Conservation (phyloP, 768 basidiomycete genomes). For the Leccinum ochraceum region DNA sequence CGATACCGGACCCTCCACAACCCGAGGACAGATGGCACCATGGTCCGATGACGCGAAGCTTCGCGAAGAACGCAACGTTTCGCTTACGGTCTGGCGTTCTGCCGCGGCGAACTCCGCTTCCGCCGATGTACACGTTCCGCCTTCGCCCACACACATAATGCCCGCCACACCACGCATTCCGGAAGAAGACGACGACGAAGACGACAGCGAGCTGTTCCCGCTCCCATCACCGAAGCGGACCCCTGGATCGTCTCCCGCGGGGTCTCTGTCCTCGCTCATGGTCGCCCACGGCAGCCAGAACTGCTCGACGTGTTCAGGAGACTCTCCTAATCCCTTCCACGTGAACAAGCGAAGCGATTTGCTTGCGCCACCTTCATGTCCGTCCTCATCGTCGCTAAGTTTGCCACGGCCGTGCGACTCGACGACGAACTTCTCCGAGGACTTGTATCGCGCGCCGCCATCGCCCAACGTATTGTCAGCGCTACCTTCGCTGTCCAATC, state of each 20-base stretch:
- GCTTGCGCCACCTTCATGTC: slow-evolving; percentile 23
- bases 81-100: neutral
- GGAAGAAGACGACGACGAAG: slow-evolving; percentile 46
- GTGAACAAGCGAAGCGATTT: slow-evolving; percentile 8
- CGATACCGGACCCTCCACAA: slow-evolving; percentile 28
- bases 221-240: slow-evolving; percentile 60
- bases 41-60: slow-evolving; percentile 2
- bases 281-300: slow-evolving; percentile 4
- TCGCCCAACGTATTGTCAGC: slow-evolving; percentile 28
- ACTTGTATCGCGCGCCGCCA: slow-evolving; percentile 12
- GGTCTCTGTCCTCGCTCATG: slow-evolving; percentile 31
- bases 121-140: slow-evolving; percentile 1
- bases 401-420: slow-evolving; percentile 20
- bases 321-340: slow-evolving; percentile 2
- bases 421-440: slow-evolving; percentile 7
- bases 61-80: neutral
- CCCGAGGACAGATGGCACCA: neutral
- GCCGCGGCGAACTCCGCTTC: neutral
- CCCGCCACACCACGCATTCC: slow-evolving; percentile 30
- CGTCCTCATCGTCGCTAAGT: slow-evolving; percentile 31
- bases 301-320: slow-evolving; percentile 21
- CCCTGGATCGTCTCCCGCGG: slow-evolving; percentile 41
- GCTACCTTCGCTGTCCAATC: slow-evolving; percentile 26
- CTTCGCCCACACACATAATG: slow-evolving; percentile 15
- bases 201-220: slow-evolving; percentile 57